A percentile compares a stretch with the other conserved stretches of the same genome.
These are phyloP conservation scores for Eutrema salsugineum DNA, from an alignment of 441 rosid species.

Conservation along the genomic window DNA sequence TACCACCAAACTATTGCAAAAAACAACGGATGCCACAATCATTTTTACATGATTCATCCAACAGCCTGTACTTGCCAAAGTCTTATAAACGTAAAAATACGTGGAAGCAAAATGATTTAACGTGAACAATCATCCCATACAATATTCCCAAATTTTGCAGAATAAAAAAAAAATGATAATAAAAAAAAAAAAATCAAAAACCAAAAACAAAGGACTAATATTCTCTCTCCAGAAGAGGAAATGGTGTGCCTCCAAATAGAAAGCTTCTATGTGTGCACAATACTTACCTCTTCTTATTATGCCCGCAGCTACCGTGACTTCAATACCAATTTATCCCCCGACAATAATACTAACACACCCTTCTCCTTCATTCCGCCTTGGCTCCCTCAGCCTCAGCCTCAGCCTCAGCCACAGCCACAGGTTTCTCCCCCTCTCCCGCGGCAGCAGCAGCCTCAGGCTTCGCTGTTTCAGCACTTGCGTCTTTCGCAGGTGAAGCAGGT, in stretches of 20 bases:
- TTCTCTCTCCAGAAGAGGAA: slow-evolving; percentile 23
- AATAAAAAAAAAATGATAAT: neutral
- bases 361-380: slow-evolving; percentile 34
- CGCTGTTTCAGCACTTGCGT: slow-evolving; percentile 30
- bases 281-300: slow-evolving; percentile 40
- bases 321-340: slow-evolving; percentile 14
- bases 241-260: neutral
- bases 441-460: slow-evolving; percentile 32
- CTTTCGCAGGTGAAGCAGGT: slow-evolving; percentile 35
- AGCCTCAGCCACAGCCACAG: slow-evolving; percentile 24
- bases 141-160: slow-evolving; percentile 20
- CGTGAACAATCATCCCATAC: slow-evolving; percentile 20
- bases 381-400: slow-evolving; percentile 40
- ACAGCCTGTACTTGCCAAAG: slow-evolving; percentile 8
- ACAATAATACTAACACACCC: slow-evolving; percentile 17
- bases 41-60: slow-evolving; percentile 14
- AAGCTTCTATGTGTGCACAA: slow-evolving; percentile 10
- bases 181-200: slow-evolving; percentile 13
- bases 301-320: slow-evolving; percentile 23
- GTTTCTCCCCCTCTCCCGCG: slow-evolving; percentile 26
- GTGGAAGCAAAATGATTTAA: slow-evolving; percentile 25
- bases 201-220: slow-evolving; percentile 14
- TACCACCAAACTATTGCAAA: neutral
- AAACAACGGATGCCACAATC: slow-evolving; percentile 7
- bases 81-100: slow-evolving; percentile 6